Evolutionary conservation across 2,329 filamentous ascomycete species (phyloP).

Genomic region (Stachybotrys elegans): DNA sequence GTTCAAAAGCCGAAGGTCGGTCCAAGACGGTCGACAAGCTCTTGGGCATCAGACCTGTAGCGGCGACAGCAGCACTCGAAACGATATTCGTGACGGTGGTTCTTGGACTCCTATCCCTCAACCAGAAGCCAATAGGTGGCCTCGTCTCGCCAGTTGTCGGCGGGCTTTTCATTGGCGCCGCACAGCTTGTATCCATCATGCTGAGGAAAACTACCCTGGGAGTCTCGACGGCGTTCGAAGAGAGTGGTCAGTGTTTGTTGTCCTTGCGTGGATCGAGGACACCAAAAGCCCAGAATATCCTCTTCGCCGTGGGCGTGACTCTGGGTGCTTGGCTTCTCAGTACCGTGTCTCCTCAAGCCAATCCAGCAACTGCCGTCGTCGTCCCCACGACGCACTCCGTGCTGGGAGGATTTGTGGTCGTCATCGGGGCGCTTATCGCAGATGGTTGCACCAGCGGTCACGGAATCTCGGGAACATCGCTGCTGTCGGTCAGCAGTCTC

Average conservation of each 20-base stretch:
- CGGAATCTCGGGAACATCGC: not conserved
- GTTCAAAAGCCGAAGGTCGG: not conserved
- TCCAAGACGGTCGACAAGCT: not conserved
- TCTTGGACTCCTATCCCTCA: too few species aligned
- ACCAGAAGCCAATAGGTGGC: not conserved
- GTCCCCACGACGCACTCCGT: not conserved
- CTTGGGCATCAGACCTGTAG: not conserved
- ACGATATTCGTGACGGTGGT: too few species aligned
- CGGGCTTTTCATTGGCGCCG: not conserved
- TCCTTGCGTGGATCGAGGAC: not conserved
- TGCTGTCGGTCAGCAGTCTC: not conserved
- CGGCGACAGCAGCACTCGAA: too few species aligned
- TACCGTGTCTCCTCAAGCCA: not conserved
- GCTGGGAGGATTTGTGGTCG: not conserved
- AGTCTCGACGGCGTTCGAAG: not conserved
- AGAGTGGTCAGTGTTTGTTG: not conserved
- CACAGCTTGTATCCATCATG: not conserved
- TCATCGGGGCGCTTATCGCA: not conserved
- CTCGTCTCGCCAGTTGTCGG: not conserved
- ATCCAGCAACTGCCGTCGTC: not conserved
- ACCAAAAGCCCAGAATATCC: not conserved
- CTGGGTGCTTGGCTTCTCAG: not conserved
- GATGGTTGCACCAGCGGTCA: not conserved
- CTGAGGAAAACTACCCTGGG: not conserved
- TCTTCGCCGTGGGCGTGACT: not conserved